Evolutionary conservation across 2,329 filamentous ascomycete species (phyloP), one percentile per base, ranked within the genome.

Genomic region (Phyllosticta citribraziliensis): DNA sequence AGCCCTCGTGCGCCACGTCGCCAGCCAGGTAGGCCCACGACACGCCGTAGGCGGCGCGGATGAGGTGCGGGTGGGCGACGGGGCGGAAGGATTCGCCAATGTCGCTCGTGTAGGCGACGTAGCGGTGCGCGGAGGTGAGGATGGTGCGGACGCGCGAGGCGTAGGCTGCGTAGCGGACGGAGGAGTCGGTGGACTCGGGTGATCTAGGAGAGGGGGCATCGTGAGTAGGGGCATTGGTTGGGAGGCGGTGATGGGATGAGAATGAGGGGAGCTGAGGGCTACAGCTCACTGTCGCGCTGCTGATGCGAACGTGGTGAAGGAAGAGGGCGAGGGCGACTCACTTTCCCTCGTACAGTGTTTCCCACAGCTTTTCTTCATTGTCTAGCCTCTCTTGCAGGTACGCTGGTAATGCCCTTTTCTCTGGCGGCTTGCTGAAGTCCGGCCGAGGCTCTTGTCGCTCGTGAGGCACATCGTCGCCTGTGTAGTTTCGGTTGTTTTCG

Each of bases 81-180:
- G 94, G 94, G 1, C 94, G 85, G 76, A 99, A 99, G 0, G 89
- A 95, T 75, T 99, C 94, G 72, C 94, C 94, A 65, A 99, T 93
- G 70, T 97, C 93, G 20, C 88, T 92, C 0, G 94, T 97, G 74
- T 99, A 99, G 61, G 94, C 94, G 56, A 99, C 91, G 70, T 99
- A 99, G 69, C 94, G 87, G 70, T 97, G 94, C 3, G 92, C 92
- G 17, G 89, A 91, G 67, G 92, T 79, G 69, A 99, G 85, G 66
- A 97, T 89, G 8, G 92, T 96, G 64, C 90, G 86, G 64, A 94
- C 78, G 56, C 94, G 87, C 63, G 87, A 85, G 55, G 91, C 90
- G 76, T 99, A 99, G 67, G 89, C 94, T 62, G 92, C 93, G 76
- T 97, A 99, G 70, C 94, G 88, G 69, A 96, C 79, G 67, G 85